Evolutionary conservation across 257 asterid genomes (phyloP), one percentile per base, ranked within the genome.

Genomic region (Primulina eburnea): DNA sequence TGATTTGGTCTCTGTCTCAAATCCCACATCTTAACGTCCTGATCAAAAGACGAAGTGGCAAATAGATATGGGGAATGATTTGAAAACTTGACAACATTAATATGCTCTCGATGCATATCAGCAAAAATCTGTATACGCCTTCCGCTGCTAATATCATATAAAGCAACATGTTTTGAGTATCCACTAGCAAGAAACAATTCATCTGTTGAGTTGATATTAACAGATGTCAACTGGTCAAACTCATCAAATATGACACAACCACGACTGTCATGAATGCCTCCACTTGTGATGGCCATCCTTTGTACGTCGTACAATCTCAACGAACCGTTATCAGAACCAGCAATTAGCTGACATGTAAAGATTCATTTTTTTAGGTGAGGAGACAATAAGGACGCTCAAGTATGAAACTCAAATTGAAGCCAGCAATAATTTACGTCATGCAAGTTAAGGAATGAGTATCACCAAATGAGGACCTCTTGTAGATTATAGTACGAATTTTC

Each of bases 121-220:
- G 82, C 74, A 73, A 89, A 92, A 73, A 87, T 85, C 83, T 92
- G 93, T 76, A 89, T 73, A 66, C 94, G 83, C 72, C 82, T 86
- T 70, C 96, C 96, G 66, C 85, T 85, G 80, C 75, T 76, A 50
- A 92, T 86, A 77, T 89, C 94, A 79, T 92, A 92, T 65, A 92
- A 78, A 62, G 93, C 92, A 81, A 92, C 96, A 73, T 89, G 76
- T 66, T 77, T 86, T 24, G 98, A 92, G 87, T 89, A 92, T 67
- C 98, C 98, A 73, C 98, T 92, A 28, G 94, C 98, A 83, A 92
- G 86, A 81, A 92, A 89, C 73, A 89, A 82, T 79, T 92, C 98
- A 73, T 92, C 95, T 2, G 92, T 85, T 66, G 98, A 87, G 83
- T 92, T 92, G 81, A 88, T 90, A 76, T 92, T 96, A 73, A 92